phyloP scores from a whole-genome alignment of 176 grass and related monocot species.

The Oryza glaberrima region DNA sequence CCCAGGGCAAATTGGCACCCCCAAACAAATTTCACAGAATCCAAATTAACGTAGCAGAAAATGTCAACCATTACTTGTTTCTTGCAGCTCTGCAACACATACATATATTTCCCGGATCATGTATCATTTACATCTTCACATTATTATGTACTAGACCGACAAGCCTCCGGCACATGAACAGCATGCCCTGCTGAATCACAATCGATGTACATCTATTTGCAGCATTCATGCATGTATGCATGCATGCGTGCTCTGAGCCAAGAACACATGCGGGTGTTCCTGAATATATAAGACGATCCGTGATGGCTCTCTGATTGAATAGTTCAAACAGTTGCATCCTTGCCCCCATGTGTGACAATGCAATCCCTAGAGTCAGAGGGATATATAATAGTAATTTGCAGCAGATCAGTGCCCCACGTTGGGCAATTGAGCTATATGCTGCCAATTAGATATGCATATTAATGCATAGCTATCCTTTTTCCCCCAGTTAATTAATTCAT shows the following conservation, averaged over 20 bases:
- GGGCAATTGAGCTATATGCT: neutral
- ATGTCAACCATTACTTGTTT: neutral
- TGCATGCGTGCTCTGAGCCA: neutral
- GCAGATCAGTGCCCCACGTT: neutral
- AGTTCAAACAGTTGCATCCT: neutral
- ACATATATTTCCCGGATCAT: neutral
- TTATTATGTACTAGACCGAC: neutral
- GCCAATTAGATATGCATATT: neutral
- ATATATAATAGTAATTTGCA: neutral
- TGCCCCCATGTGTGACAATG: neutral
- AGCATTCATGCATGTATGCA: neutral
- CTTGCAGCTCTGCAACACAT: neutral
- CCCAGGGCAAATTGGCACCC: too few relatives aligned
- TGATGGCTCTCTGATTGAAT: neutral
- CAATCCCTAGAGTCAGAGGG: neutral
- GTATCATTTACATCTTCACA: neutral
- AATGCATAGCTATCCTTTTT: neutral
- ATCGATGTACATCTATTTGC: neutral
- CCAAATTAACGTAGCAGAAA: neutral
- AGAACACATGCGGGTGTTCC: neutral
- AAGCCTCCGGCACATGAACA: neutral
- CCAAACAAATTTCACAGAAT: too few relatives aligned
- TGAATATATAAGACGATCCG: conserved; percentile 16
- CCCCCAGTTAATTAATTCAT: neutral
- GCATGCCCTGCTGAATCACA: neutral